Base-by-base conservation (phyloP, 805 yeast species). In the Priceomyces fermenticarens region DNA sequence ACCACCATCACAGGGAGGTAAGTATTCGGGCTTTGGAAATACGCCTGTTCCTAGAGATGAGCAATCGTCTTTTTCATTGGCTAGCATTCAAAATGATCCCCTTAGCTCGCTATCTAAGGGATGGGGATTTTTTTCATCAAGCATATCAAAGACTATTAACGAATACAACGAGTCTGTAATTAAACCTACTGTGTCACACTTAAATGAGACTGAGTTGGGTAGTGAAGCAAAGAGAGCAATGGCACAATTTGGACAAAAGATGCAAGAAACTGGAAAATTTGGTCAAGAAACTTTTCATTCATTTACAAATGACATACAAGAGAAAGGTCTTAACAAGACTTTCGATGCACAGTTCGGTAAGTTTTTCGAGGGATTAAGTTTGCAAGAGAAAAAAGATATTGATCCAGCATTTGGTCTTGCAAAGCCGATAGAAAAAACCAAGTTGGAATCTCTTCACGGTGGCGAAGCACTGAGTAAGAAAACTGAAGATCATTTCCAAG, bases 1-100 rank as follows among this genome's bases (percentile, higher is more conserved):
- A 38, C 95, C 91, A 2, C 98, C 98, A 23, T 85, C 91, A 10
- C 88, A 90, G 65, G 98, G 98, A 46, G 98, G 97, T 38, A 85
- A 82, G 58, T 90, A 82, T 59, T 82, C 80, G 46, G 98, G 98
- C 1, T 90, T 91, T 66, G 98, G 98, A 29, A 86, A 81, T 52
- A 77, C 88, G 0, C 88, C 90, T 3, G 72, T 69, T 17, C 79
- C 83, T 23, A 36, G 46, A 23, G 47, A 51, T 15, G 77, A 79
- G 1, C 66, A 81, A 7, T 62, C 78, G 29, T 57, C 83, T 8
- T 73, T 88, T 53, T 79, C 85, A 6, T 53, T 85, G 8, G 87
- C 85, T 47, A 80, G 80, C 40, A 67, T 86, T 38, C 95, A 85
- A 60, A 65, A 61, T 30, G 98, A 93, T 59, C 98, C 99, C 4